Base-by-base conservation (phyloP, 805 yeast genomes). In the Myxozyma udenii region DNA sequence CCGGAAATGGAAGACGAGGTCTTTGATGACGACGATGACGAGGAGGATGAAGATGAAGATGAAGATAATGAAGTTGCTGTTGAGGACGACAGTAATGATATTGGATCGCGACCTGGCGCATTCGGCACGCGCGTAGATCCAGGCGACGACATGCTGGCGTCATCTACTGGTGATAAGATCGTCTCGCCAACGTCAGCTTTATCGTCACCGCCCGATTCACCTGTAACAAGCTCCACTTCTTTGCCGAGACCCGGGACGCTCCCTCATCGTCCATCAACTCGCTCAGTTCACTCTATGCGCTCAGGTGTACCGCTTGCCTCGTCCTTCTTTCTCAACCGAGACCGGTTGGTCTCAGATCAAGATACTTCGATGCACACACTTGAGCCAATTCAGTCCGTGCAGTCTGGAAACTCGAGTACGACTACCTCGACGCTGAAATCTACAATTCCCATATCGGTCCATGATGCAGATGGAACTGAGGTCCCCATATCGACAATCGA, bases 1-100 rank as follows among this genome's bases (percentile, higher is more conserved):
- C 62, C 65, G 22, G 64, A 59, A 9, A 59, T 61, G 24, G 66
- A 62, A 11, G 60, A 58, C 7, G 70, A 66, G 11, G 69, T 63
- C 12, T 42, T 52, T 16, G 66, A 57, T 16, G 59, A 50, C n/a
- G 66, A 60, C 14, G 56, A 45, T 9, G 60, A 50, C 16, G 61
- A 51, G 4, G 51, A 48, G 22, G 57, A 32, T 22, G 55, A 39
- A 11, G 58, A 37, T 3, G 47, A 18, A 12, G 38, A 23, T 11
- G 43, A n/a, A 5, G 2, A 9, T 25, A 22, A 24, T 3, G 9
- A 4, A 22, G 23, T 6, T 6, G 11, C 41, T 9, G n/a, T 14
- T 38, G 38, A n/a, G 11, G 18, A 16, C 21, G 21, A 35, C 11
- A 18, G 21, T 7, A n/a, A 7, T 23, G 18, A 9, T 28, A 28